A percentile compares a stretch with the other conserved stretches of the same genome.
These are phyloP conservation scores for Curvularia verruculosa DNA, from an alignment of 2,329 filamentous ascomycete species.

Conservation along the genomic window DNA sequence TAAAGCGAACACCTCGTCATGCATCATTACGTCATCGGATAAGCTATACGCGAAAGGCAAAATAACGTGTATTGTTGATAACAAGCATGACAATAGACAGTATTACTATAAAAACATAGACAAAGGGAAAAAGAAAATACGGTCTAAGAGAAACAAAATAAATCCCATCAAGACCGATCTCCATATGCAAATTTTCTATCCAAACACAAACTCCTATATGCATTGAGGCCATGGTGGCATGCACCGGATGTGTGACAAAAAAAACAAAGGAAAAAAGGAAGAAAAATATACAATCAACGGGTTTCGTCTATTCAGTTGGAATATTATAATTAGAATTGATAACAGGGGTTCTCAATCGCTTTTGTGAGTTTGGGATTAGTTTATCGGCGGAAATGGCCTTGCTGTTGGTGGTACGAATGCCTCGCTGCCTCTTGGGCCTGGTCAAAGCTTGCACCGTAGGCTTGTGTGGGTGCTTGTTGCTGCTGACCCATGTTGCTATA, in stretches of 20 bases:
- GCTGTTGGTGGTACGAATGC: slow-evolving; percentile 11
- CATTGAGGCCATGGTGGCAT: neutral
- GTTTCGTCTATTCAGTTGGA: neutral
- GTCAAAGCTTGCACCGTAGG: slow-evolving; percentile 16
- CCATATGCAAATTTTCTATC: slow-evolving; percentile 1
- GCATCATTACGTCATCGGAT: neutral
- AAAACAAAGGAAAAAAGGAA: neutral
- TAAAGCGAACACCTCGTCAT: neutral
- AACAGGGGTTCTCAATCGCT: neutral
- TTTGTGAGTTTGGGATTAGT: neutral
- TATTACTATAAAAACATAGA: neutral
- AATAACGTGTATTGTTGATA: neutral
- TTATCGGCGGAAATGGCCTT: slow-evolving; percentile 12
- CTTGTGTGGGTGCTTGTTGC: slow-evolving; percentile 13
- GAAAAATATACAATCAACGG: slow-evolving; percentile 9
- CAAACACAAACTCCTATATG: slow-evolving; percentile 4
- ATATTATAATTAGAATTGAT: slow-evolving; percentile 3
- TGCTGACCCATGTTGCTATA: slow-evolving; percentile 29
- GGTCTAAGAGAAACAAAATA: neutral
- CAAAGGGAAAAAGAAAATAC: neutral
- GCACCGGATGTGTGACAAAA: neutral
- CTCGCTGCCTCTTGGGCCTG: slow-evolving; percentile 14
- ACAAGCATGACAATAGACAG: neutral
- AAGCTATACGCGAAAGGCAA: neutral
- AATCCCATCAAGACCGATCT: neutral